Conservation (phyloP, 164 flowering plant species). For the Aristolochia contorta region DNA sequence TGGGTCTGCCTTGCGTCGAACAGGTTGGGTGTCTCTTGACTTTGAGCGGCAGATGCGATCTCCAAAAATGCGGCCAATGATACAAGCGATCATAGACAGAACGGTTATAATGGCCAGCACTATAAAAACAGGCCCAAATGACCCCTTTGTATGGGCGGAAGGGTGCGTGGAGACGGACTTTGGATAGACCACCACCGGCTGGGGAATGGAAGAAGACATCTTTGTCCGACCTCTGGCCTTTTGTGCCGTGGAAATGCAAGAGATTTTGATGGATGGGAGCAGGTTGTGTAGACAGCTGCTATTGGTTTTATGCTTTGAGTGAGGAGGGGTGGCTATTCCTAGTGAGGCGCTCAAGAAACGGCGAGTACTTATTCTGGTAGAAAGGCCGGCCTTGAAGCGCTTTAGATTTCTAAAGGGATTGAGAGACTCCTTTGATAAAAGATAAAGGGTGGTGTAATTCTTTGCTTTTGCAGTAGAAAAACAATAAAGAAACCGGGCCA, state of each 20-base stretch:
- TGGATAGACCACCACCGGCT: slow-evolving; percentile 19
- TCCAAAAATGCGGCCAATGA: slow-evolving; percentile 52
- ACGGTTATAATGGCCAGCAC: slow-evolving; percentile 63
- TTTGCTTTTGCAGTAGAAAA: slow-evolving; percentile 6
- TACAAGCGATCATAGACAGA: slow-evolving; percentile 57
- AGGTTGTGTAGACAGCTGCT: neutral
- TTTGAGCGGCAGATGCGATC: slow-evolving; percentile 19
- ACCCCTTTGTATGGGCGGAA: slow-evolving; percentile 41
- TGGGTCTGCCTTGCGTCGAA: slow-evolving; percentile 17
- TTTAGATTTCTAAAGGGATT: neutral
- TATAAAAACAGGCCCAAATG: slow-evolving; percentile 70
- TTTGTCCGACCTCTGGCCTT: neutral
- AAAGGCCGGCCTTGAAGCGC: neutral
- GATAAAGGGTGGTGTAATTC: slow-evolving; percentile 13
- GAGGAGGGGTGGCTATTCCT: neutral
- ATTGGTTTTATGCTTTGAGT: slow-evolving; percentile 15
- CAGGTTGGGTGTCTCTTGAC: slow-evolving; percentile 5
- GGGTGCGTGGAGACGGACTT: slow-evolving; percentile 9
- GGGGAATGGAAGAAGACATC: slow-evolving; percentile 3
- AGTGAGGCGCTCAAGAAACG: slow-evolving; percentile 1
- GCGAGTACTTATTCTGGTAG: neutral
- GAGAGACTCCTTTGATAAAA: slow-evolving; percentile 13
- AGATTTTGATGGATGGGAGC: neutral
- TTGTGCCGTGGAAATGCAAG: neutral
- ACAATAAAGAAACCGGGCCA: neutral